phyloP scores from a whole-genome alignment of 768 basidiomycete genomes.

The Naematelia encephala region DNA sequence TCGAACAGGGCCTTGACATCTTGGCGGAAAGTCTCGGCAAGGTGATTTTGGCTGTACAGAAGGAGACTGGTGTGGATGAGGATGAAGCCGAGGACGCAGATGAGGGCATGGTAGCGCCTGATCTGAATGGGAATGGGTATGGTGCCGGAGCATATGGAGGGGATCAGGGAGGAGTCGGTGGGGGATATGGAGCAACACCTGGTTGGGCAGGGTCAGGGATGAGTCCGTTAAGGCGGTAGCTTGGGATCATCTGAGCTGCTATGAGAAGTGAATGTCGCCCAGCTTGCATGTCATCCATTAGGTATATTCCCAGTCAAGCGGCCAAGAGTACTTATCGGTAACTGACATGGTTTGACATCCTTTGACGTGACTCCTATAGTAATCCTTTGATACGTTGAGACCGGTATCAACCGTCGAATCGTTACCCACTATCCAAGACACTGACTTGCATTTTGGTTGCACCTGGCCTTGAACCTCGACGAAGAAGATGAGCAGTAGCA shows the following conservation, averaged over 20 bases:
- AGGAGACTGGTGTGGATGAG: constrained; percentile 43
- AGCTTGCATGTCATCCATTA: too few relatives aligned
- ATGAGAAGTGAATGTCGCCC: too few relatives aligned
- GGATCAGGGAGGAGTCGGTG: not conserved
- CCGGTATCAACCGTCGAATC: too few relatives aligned
- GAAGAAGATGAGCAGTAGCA: not conserved
- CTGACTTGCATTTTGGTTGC: too few relatives aligned
- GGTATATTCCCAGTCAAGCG: too few relatives aligned
- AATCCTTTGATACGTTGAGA: too few relatives aligned
- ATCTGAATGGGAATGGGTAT: constrained; percentile 23
- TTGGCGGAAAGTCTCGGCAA: constrained; percentile 57
- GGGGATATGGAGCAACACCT: constrained; percentile 6
- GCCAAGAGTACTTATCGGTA: too few relatives aligned
- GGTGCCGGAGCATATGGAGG: constrained; percentile 10
- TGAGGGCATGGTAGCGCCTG: constrained; percentile 27
- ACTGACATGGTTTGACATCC: too few relatives aligned
- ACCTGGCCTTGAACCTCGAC: too few relatives aligned
- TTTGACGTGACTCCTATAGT: too few relatives aligned
- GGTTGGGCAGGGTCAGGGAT: constrained; percentile 29
- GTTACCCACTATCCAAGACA: too few relatives aligned
- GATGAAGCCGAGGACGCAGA: constrained; percentile 28
- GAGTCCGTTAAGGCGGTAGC: constrained; percentile 40
- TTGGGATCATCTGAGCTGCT: not conserved
- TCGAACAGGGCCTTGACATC: constrained; percentile 43
- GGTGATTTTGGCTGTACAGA: constrained; percentile 58